A percentile compares a stretch with the other conserved stretches of the same genome.
phyloP scores from a whole-genome alignment of 305 asterid species.

The Fraxinus velutina region DNA sequence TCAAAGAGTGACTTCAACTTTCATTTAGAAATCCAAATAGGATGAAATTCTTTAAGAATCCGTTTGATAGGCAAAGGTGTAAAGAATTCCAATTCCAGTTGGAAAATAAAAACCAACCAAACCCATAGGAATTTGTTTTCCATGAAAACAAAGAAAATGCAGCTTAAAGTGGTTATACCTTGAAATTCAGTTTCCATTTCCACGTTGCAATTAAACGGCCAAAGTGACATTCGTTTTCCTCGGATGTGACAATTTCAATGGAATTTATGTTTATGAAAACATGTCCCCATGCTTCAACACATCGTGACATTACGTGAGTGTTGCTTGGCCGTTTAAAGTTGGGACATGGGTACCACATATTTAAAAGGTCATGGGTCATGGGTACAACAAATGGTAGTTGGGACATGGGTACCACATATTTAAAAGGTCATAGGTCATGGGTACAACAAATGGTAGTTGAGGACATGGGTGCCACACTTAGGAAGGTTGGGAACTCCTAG shows the following conservation, averaged over 20 bases:
- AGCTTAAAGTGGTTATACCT: no score
- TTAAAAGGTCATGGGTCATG: neutral
- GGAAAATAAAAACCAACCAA: no score
- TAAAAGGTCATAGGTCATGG: neutral
- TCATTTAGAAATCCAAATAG: neutral
- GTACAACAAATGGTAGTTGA: neutral
- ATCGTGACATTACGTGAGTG: neutral
- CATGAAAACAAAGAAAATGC: no score
- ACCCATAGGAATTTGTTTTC: no score
- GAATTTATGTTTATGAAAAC: neutral
- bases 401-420: neutral
- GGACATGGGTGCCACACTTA: neutral
- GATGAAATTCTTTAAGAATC: neutral
- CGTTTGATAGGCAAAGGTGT: no score
- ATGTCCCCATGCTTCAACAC: neutral
- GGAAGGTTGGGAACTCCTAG: neutral
- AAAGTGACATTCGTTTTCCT: no score
- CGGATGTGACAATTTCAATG: no score
- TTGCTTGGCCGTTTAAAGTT: neutral
- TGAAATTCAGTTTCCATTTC: no score
- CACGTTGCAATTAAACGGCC: no score
- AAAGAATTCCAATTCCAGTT: no score
- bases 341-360: neutral
- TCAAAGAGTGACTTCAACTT: neutral
- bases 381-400: neutral